phyloP scores from a whole-genome alignment of 495 filamentous ascomycete species.

The Hyphodiscus hymeniophilus region DNA sequence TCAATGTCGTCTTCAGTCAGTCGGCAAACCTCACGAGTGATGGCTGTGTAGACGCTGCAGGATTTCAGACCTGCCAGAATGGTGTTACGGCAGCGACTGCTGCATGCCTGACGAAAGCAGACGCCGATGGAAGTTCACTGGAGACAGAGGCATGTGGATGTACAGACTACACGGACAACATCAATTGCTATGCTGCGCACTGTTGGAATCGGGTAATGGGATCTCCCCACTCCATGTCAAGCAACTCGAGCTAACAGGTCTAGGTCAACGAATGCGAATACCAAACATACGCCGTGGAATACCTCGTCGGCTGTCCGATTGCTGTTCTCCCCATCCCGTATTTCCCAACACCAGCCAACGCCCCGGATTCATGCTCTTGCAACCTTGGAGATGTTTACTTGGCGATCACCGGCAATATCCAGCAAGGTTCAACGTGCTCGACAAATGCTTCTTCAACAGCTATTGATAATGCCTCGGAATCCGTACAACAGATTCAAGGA shows the following conservation, averaged over 20 bases:
- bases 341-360: slow-evolving; percentile 3
- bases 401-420: neutral
- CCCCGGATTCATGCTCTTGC: slow-evolving; percentile 6
- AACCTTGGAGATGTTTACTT: slow-evolving; percentile 3
- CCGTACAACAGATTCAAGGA: neutral
- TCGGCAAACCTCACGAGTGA: slow-evolving; percentile 2
- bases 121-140: neutral
- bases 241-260: neutral
- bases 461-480: neutral
- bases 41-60: slow-evolving; percentile 3
- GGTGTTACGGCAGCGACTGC: neutral
- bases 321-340: slow-evolving; percentile 2
- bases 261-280: slow-evolving; percentile 10
- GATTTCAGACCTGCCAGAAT: slow-evolving; percentile 5
- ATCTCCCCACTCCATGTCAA: neutral
- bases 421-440: neutral
- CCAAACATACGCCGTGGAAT: slow-evolving; percentile 2
- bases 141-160: slow-evolving; percentile 7
- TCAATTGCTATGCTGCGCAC: slow-evolving; percentile 7
- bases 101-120: neutral
- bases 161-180: slow-evolving; percentile 3
- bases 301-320: slow-evolving; percentile 5
- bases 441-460: neutral
- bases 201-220: slow-evolving; percentile 5
- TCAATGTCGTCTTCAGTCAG: neutral